phyloP scores from a whole-genome alignment of 306 rosid genomes.

The Mucuna pruriens region DNA sequence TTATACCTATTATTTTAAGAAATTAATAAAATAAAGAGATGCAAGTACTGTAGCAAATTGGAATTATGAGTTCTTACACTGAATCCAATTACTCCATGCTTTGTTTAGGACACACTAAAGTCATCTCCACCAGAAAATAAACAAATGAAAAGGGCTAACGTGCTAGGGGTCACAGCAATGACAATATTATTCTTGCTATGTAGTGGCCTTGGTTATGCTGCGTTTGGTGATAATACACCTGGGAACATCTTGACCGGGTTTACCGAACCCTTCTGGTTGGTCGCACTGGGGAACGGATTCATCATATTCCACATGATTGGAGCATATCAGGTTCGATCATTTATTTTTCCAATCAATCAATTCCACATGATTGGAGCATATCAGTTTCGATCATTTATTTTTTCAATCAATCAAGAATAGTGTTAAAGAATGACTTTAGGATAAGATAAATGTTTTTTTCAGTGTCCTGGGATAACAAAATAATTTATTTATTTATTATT shows the following conservation, averaged over 20 bases:
- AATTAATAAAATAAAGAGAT: not conserved
- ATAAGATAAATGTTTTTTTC: no score
- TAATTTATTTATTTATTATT: no score
- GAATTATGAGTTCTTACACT: not conserved
- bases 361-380: no score
- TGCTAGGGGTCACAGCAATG: constrained; percentile 60
- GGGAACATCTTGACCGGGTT: constrained; percentile 70
- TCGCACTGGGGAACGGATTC: constrained; percentile 59
- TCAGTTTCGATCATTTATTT: no score
- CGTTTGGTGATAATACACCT: constrained; percentile 65
- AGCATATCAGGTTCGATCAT: constrained; percentile 65
- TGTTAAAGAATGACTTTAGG: no score
- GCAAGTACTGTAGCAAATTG: not conserved
- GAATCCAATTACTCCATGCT: not conserved
- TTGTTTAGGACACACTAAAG: constrained; percentile 69
- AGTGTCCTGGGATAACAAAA: no score
- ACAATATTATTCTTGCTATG: constrained; percentile 51
- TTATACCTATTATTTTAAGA: not conserved
- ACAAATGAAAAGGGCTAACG: constrained; percentile 71
- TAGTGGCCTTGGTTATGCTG: constrained; percentile 69
- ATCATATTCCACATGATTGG: constrained; percentile 71
- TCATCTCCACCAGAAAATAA: constrained; percentile 72
- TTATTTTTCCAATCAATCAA: no score
- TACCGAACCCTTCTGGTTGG: constrained; percentile 64
- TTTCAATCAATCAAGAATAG: no score